Evolutionary conservation across 305 asterid genomes (phyloP).

Genomic region (Fraxinus velutina): DNA sequence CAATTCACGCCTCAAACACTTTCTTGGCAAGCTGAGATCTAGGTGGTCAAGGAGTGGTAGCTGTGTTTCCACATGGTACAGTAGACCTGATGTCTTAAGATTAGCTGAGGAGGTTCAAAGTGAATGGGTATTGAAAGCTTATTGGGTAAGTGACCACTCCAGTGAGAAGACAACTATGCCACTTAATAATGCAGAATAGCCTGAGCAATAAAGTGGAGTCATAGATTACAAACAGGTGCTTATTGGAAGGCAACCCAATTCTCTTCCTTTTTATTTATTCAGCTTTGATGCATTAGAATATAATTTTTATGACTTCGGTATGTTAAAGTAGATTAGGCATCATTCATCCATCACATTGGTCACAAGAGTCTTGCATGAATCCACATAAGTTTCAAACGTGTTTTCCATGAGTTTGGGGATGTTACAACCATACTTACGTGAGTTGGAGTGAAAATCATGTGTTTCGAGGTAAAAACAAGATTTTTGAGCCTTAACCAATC

Average conservation of each 20-base stretch:
- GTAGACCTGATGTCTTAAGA: too few species aligned
- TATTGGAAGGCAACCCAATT: neutral
- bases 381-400: too few species aligned
- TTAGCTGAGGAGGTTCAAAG: neutral
- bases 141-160: neutral
- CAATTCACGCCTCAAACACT: neutral
- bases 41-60: neutral
- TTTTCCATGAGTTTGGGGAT: too few species aligned
- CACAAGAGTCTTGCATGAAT: too few species aligned
- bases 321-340: too few species aligned
- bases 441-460: neutral
- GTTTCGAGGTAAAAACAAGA: neutral
- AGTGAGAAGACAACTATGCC: neutral
- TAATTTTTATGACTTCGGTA: too few species aligned
- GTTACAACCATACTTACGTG: neutral
- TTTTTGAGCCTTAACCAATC: neutral
- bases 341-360: too few species aligned
- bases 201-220: too few species aligned
- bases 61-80: neutral
- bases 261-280: too few species aligned
- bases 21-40: neutral
- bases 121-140: neutral
- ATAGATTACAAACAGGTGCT: neutral
- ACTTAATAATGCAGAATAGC: too few species aligned
- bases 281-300: too few species aligned